Percentiles rank a stretch among this genome's conserved stretches.
These are phyloP conservation scores for Exobasidium rhododendri DNA, from an alignment of 1,284 basidiomycete species.

Conservation along the genomic window DNA sequence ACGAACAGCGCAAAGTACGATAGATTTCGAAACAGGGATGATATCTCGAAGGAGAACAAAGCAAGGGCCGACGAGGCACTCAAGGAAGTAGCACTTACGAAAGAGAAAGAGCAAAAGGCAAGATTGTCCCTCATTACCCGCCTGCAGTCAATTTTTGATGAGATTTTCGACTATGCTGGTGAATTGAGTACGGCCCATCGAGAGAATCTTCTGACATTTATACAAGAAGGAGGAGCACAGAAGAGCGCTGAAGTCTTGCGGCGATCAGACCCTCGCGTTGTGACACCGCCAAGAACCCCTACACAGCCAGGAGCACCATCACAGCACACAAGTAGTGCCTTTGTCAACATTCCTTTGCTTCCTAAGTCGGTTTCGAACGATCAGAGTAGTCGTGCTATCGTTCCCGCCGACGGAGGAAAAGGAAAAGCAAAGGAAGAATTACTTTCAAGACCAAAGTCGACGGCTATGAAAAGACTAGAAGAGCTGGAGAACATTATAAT, in stretches of 20 bases:
- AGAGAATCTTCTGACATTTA: background rate
- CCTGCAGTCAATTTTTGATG: background rate
- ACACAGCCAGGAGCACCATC: background rate
- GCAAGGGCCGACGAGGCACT: background rate
- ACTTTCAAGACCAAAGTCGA: background rate
- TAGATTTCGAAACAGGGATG: background rate
- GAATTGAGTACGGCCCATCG: background rate
- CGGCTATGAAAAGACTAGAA: background rate
- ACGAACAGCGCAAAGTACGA: background rate
- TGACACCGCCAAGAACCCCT: background rate
- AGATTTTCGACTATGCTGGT: background rate
- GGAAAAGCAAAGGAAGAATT: background rate
- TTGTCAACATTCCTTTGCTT: background rate
- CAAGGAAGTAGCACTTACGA: background rate
- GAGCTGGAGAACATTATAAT: background rate
- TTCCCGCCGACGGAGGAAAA: background rate
- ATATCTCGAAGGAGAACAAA: background rate
- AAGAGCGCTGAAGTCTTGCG: background rate
- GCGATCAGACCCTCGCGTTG: background rate
- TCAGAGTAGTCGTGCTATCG: background rate
- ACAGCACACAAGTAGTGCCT: background rate
- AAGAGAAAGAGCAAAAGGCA: background rate
- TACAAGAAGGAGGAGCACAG: background rate
- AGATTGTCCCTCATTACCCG: background rate
- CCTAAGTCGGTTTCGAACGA: background rate